These are phyloP conservation scores for Kwoniella botswanensis DNA, from an alignment of 768 basidiomycete genomes.

Conservation along the genomic window DNA sequence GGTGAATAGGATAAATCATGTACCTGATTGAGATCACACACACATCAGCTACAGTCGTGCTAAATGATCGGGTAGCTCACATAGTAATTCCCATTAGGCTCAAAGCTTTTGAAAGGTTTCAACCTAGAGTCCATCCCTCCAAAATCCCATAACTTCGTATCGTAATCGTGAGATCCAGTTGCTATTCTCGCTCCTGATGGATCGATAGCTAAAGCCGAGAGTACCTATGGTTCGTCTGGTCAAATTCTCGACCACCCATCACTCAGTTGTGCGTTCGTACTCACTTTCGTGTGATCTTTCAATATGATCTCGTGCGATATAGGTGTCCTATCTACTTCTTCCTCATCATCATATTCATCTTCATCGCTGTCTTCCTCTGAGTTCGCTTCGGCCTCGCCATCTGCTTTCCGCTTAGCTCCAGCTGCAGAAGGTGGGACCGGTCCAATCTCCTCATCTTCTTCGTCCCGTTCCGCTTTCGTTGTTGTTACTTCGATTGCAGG, in stretches of 20 bases:
- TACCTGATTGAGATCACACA: constrained; percentile 63
- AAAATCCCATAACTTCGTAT: constrained; percentile 98
- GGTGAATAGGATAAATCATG: constrained; percentile 89
- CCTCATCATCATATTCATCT: constrained; percentile 25
- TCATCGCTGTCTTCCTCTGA: constrained; percentile 26
- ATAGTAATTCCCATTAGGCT: constrained; percentile 90
- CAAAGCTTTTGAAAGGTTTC: constrained; percentile 96
- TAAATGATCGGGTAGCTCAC: constrained; percentile 70
- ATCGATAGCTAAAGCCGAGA: constrained; percentile 89
- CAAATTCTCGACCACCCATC: too few species aligned
- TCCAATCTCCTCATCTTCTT: constrained; percentile 27
- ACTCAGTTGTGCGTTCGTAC: background rate
- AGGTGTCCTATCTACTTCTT: constrained; percentile 68
- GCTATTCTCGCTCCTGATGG: constrained; percentile 90
- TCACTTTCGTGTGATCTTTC: constrained; percentile 87
- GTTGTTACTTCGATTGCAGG: background rate
- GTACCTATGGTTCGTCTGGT: constrained; percentile 62
- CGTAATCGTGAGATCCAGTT: constrained; percentile 95
- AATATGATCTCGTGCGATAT: constrained; percentile 86
- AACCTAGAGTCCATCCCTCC: constrained; percentile 89
- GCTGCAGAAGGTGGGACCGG: constrained; percentile 12
- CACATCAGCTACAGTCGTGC: background rate
- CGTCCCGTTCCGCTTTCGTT: constrained; percentile 17
- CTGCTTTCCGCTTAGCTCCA: constrained; percentile 10
- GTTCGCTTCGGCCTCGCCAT: constrained; percentile 4